Conservation (phyloP, 345 rosid genomes). For the Ailanthus altissimus region DNA sequence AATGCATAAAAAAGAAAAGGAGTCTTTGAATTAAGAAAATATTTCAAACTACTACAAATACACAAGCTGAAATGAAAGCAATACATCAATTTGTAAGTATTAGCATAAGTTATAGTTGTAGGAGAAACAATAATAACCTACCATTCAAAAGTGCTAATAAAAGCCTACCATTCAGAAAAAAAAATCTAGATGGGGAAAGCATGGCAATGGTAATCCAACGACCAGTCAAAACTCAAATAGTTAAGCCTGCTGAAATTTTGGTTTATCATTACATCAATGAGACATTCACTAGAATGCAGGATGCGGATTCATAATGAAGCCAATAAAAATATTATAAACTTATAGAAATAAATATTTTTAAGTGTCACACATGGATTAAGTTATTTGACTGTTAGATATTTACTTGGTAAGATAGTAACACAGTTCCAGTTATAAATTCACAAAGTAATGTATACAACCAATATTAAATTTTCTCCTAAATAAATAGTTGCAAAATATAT, state of each 20-base stretch:
- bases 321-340: neutral
- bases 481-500: neutral
- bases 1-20: no score
- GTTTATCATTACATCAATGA: neutral
- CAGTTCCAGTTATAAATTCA: neutral
- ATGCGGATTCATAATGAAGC: neutral
- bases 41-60: no score
- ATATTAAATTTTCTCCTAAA: neutral
- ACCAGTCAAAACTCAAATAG: no score
- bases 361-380: neutral
- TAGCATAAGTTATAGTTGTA: no score
- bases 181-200: no score
- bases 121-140: neutral
- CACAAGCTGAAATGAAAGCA: no score
- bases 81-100: no score
- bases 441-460: neutral
- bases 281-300: conserved; percentile 5
- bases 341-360: neutral
- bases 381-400: neutral
- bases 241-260: neutral
- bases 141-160: neutral
- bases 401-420: neutral
- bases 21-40: no score
- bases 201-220: no score
- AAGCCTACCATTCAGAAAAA: no score